phyloP scores from a whole-genome alignment of 768 basidiomycete genomes.

The Pisolithus microcarpus region DNA sequence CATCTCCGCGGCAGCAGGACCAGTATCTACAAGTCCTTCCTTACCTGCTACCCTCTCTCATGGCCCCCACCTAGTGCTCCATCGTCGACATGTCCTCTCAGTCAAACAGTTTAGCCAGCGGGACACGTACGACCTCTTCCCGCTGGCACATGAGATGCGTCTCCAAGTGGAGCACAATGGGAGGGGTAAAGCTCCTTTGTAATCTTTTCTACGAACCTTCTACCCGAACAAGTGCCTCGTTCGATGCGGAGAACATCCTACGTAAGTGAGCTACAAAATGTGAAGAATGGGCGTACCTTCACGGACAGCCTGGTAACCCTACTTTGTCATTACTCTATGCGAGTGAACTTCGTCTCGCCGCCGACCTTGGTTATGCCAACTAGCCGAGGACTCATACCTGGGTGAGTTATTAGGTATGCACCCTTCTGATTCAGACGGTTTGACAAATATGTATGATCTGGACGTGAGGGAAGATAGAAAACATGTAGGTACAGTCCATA shows the following conservation, averaged over 20 bases:
- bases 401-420: too few species aligned
- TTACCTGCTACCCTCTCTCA: constrained; percentile 14
- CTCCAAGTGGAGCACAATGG: constrained; percentile 91
- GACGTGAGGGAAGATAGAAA: background rate
- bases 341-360: constrained; percentile 93
- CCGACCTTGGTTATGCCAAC: constrained; percentile 83
- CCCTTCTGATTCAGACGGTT: too few species aligned
- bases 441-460: too few species aligned
- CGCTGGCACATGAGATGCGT: constrained; percentile 93
- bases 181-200: constrained; percentile 80
- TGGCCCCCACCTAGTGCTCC: constrained; percentile 77
- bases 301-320: constrained; percentile 93
- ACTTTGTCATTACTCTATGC: constrained; percentile 86
- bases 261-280: constrained; percentile 52
- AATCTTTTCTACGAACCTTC: constrained; percentile 96
- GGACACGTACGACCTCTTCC: constrained; percentile 90
- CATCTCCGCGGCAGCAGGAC: background rate
- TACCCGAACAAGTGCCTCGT: constrained; percentile 90
- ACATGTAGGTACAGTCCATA: background rate
- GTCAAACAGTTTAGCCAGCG: constrained; percentile 89
- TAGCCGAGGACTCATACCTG: constrained; percentile 12
- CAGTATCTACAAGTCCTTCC: constrained; percentile 7
- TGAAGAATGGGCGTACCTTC: constrained; percentile 97
- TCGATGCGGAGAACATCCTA: constrained; percentile 97
- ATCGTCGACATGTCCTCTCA: constrained; percentile 86